Evolutionary conservation across 2,329 filamentous ascomycete species (phyloP).

Genomic region (Sordariomycetes sp.): DNA sequence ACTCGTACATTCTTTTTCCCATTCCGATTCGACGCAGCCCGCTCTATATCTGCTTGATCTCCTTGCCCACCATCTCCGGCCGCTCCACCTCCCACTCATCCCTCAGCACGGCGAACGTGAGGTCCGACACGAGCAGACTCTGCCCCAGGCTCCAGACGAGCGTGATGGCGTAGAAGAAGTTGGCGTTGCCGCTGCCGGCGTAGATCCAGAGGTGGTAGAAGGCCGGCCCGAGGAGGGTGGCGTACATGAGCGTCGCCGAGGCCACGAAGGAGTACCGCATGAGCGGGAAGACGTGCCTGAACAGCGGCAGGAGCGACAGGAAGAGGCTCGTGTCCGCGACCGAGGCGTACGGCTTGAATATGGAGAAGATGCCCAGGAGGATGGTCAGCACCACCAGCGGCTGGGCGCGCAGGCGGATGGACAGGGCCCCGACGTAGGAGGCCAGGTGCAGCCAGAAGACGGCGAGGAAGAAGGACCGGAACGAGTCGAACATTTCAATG

Average conservation of each 20-base stretch:
- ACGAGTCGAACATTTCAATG: slow-evolving; percentile 98
- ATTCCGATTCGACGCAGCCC: slow-evolving; percentile 6
- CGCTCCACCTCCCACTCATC: slow-evolving; percentile 93
- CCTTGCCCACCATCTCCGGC: slow-evolving; percentile 82
- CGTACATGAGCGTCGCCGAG: slow-evolving; percentile 74
- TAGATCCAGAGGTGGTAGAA: slow-evolving; percentile 99
- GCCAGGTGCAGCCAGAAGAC: slow-evolving; percentile 96
- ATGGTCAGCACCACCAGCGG: slow-evolving; percentile 78
- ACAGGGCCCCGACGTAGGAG: slow-evolving; percentile 80
- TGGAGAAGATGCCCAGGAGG: slow-evolving; percentile 81
- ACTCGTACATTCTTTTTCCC: slow-evolving; percentile 1
- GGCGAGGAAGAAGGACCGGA: slow-evolving; percentile 91
- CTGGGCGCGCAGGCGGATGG: slow-evolving; percentile 72
- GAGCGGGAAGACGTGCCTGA: slow-evolving; percentile 84
- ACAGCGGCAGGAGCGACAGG: slow-evolving; percentile 72
- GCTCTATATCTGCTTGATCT: slow-evolving; percentile 64
- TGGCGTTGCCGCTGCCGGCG: slow-evolving; percentile 93
- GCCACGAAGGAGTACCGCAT: slow-evolving; percentile 92
- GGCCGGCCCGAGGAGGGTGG: slow-evolving; percentile 79
- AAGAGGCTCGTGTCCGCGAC: slow-evolving; percentile 85
- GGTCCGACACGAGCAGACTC: slow-evolving; percentile 77
- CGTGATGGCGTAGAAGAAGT: slow-evolving; percentile 99
- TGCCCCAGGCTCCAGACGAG: slow-evolving; percentile 94
- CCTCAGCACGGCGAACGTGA: slow-evolving; percentile 77
- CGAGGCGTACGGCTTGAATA: slow-evolving; percentile 96